Conservation (phyloP, 805 yeast species). For the Nematodospora valgi region DNA sequence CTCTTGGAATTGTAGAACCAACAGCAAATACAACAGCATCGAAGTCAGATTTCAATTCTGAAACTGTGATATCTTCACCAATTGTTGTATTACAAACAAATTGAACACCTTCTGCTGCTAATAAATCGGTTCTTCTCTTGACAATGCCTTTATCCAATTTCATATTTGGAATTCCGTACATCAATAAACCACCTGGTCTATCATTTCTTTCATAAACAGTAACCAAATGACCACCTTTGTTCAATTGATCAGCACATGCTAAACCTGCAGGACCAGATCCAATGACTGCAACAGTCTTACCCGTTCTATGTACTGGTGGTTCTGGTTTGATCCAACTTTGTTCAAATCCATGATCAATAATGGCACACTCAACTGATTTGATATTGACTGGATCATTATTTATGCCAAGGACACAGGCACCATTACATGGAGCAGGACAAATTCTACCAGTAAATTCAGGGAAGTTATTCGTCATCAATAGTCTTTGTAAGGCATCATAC, state of each 20-base stretch:
- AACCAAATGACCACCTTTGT: slow-evolving; percentile 91
- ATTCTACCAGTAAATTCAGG: slow-evolving; percentile 98
- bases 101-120: slow-evolving; percentile 85
- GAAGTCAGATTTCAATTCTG: slow-evolving; percentile 56
- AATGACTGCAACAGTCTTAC: slow-evolving; percentile 77
- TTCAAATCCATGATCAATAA: slow-evolving; percentile 93
- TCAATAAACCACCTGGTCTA: slow-evolving; percentile 93
- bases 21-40: slow-evolving; percentile 91
- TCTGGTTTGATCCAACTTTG: slow-evolving; percentile 93
- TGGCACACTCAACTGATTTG: slow-evolving; percentile 92
- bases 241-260: slow-evolving; percentile 95
- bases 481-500: slow-evolving; percentile 88
- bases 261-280: slow-evolving; percentile 98
- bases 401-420: slow-evolving; percentile 89
- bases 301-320: slow-evolving; percentile 79
- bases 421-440: slow-evolving; percentile 99
- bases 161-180: slow-evolving; percentile 99
- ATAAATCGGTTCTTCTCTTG: slow-evolving; percentile 85
- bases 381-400: slow-evolving; percentile 95
- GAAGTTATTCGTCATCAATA: slow-evolving; percentile 95
- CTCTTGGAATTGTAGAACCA: slow-evolving; percentile 96
- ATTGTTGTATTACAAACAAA: slow-evolving; percentile 75
- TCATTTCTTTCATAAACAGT: slow-evolving; percentile 92
- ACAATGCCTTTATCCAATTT: slow-evolving; percentile 91
- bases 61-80: slow-evolving; percentile 78